Conservation (phyloP, 1,284 basidiomycete species). For the Hemileia vastatrix region DNA sequence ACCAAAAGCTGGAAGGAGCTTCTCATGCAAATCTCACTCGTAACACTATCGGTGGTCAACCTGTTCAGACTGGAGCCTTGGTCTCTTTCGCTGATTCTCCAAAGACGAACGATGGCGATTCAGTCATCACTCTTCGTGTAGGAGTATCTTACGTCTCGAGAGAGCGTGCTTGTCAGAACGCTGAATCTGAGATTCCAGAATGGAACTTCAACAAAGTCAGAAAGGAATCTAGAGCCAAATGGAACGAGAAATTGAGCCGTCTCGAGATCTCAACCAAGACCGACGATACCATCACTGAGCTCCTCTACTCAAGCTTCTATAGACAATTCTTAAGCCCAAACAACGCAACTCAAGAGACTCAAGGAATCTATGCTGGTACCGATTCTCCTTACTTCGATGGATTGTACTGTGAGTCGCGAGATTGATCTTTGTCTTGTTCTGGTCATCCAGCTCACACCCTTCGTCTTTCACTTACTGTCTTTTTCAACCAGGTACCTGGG, state of each 20-base stretch:
- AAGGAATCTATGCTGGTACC: conserved; percentile 12
- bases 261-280: conserved; percentile 30
- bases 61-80: conserved; percentile 32
- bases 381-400: conserved; percentile 32
- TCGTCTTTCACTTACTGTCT: background rate
- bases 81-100: conserved; percentile 19
- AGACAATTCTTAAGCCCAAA: conserved; percentile 37
- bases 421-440: conserved; percentile 15
- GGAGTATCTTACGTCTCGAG: conserved; percentile 32
- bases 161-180: conserved; percentile 34
- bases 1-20: conserved; percentile 28
- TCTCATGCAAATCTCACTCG: conserved; percentile 27
- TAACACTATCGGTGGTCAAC: conserved; percentile 24
- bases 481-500: background rate
- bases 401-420: conserved; percentile 31
- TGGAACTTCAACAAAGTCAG: conserved; percentile 31
- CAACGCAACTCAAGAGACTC: conserved; percentile 32
- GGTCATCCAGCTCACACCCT: background rate
- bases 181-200: conserved; percentile 31
- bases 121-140: conserved; percentile 27
- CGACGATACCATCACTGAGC: conserved; percentile 25
- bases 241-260: conserved; percentile 36
- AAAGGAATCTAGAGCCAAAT: conserved; percentile 24
- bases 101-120: background rate
- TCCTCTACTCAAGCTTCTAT: conserved; percentile 37